A percentile compares a stretch with the other conserved stretches of the same genome.
Conservation (phyloP, 2,329 filamentous ascomycete species). For the Fusarium sulawesiense region DNA sequence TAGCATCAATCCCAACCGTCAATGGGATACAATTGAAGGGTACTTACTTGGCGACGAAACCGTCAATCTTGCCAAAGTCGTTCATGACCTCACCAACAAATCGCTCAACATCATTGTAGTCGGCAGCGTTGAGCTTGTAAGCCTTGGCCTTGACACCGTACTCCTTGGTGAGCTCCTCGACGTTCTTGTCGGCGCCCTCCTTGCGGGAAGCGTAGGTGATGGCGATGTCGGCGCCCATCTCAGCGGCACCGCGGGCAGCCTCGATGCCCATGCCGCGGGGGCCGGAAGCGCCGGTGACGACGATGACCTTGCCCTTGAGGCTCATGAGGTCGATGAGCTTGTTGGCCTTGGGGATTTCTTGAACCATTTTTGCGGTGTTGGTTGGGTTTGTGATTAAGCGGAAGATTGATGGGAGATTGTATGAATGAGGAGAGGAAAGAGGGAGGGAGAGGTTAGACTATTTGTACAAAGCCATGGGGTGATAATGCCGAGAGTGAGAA, state of each 20-base stretch:
- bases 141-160: constrained; percentile 76
- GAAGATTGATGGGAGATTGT: neutral
- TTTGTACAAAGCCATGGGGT: constrained; percentile 17
- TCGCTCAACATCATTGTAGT: constrained; percentile 62
- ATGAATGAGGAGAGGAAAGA: constrained; percentile 6
- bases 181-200: constrained; percentile 74
- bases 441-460: constrained; percentile 18
- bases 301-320: constrained; percentile 77
- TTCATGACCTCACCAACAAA: constrained; percentile 72
- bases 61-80: constrained; percentile 80
- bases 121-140: constrained; percentile 69
- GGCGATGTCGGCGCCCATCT: constrained; percentile 76
- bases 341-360: constrained; percentile 66
- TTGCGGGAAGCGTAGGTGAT: constrained; percentile 79
- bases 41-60: constrained; percentile 78
- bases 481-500: neutral
- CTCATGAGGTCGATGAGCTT: constrained; percentile 75
- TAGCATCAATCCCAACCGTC: too few relatives aligned
- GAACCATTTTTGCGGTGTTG: constrained; percentile 59
- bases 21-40: too few relatives aligned
- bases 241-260: constrained; percentile 75
- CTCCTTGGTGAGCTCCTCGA: constrained; percentile 70
- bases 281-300: constrained; percentile 76
- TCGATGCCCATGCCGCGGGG: constrained; percentile 77
- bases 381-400: too few relatives aligned